Percentiles rank a stretch among this genome's conserved stretches.
Conservation (phyloP, 768 basidiomycete species). For the Hydnum rufescens region DNA sequence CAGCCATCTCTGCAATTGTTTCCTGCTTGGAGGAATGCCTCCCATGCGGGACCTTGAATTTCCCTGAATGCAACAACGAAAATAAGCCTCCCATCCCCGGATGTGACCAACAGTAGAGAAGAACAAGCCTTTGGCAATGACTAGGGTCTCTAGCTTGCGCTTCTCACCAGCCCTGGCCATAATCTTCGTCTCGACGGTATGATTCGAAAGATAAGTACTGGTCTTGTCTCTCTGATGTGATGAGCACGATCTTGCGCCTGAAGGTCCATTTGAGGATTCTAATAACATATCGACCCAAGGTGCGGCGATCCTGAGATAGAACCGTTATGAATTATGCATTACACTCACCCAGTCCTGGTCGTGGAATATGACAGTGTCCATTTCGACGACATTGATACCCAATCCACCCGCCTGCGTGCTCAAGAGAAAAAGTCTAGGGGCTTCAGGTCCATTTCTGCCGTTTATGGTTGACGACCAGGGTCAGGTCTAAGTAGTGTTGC, state of each 20-base stretch:
- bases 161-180: conserved; percentile 76
- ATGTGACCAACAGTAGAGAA: conserved; percentile 9
- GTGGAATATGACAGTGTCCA: conserved; percentile 86
- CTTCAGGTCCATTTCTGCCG: conserved; percentile 37
- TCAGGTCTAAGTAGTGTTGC: too few relatives aligned
- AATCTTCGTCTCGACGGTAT: conserved; percentile 85
- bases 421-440: conserved; percentile 57
- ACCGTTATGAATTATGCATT: too few relatives aligned
- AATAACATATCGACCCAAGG: too few relatives aligned
- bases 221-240: conserved; percentile 83
- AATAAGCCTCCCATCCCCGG: conserved; percentile 3
- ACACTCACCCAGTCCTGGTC: conserved; percentile 67
- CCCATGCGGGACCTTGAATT: conserved; percentile 9
- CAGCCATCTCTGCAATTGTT: conserved; percentile 63
- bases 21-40: conserved; percentile 24
- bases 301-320: too few relatives aligned
- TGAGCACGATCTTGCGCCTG: conserved; percentile 95
- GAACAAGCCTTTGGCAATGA: conserved; percentile 69
- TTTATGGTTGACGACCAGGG: too few relatives aligned
- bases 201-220: conserved; percentile 79
- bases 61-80: too few relatives aligned
- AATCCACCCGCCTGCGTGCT: conserved; percentile 65
- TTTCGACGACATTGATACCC: conserved; percentile 61
- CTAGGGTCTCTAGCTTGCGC: conserved; percentile 78
- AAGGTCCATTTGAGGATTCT: conserved; percentile 92